phyloP scores from a whole-genome alignment of 1,284 basidiomycete species.

The Ganoderma meredithae region DNA sequence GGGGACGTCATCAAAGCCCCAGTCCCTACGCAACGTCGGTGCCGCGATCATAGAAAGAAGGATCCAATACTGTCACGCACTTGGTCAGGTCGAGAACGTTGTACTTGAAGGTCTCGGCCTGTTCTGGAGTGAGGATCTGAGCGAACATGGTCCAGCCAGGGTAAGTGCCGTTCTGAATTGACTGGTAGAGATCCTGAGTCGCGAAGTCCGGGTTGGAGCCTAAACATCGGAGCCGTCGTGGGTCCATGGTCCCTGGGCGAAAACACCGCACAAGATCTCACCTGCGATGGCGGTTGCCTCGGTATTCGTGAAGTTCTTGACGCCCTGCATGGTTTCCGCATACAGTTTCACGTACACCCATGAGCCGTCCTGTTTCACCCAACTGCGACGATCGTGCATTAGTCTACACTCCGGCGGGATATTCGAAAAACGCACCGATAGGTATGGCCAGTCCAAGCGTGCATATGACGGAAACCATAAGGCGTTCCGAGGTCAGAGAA shows the following conservation, averaged over 20 bases:
- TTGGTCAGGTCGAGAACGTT: slow-evolving; percentile 92
- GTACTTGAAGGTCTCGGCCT: slow-evolving; percentile 84
- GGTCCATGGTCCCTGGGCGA: background rate
- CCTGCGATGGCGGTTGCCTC: slow-evolving; percentile 72
- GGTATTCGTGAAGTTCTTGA: slow-evolving; percentile 52
- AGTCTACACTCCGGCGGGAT: background rate
- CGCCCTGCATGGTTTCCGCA: slow-evolving; percentile 37
- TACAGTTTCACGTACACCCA: slow-evolving; percentile 89
- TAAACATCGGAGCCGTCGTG: slow-evolving; percentile 41
- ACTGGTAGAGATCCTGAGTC: slow-evolving; percentile 78
- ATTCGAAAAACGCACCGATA: slow-evolving; percentile 47
- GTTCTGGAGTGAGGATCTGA: slow-evolving; percentile 86
- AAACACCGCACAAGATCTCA: slow-evolving; percentile 12
- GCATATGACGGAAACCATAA: slow-evolving; percentile 80
- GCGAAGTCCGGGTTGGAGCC: slow-evolving; percentile 86
- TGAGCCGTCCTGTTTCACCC: slow-evolving; percentile 82
- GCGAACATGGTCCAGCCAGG: slow-evolving; percentile 84
- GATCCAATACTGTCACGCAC: slow-evolving; percentile 24
- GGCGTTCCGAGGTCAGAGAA: slow-evolving; percentile 93
- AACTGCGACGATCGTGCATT: slow-evolving; percentile 52
- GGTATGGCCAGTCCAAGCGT: slow-evolving; percentile 92
- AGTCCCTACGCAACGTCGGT: slow-evolving; percentile 32
- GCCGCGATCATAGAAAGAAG: background rate
- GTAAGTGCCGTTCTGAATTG: slow-evolving; percentile 78
- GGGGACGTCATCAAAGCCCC: slow-evolving; percentile 53